Evolutionary conservation across 495 filamentous ascomycete species (phyloP).

Genomic region (Penicillium longicatenatum): DNA sequence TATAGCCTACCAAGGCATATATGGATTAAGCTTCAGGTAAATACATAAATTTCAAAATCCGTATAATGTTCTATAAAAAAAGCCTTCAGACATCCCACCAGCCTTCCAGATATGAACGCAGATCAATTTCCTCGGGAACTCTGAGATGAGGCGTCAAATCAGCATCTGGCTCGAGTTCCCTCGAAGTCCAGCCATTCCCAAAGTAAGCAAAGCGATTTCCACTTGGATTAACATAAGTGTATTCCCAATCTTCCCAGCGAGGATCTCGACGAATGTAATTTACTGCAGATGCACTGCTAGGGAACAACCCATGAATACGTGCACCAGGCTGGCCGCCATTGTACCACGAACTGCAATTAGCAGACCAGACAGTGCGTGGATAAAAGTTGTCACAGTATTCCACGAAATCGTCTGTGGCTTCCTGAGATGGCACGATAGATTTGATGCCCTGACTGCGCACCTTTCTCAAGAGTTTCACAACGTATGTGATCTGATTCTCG

Average conservation of each 20-base stretch:
- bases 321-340: constrained; percentile 61
- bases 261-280: constrained; percentile 60
- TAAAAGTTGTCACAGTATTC: constrained; percentile 64
- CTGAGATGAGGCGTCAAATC: constrained; percentile 55
- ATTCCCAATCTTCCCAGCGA: constrained; percentile 75
- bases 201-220: constrained; percentile 61
- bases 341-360: constrained; percentile 69
- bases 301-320: constrained; percentile 64
- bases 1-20: too few relatives aligned
- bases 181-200: constrained; percentile 57
- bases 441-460: constrained; percentile 63
- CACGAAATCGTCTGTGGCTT: constrained; percentile 64
- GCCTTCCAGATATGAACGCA: constrained; percentile 50
- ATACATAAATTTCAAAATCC: too few relatives aligned
- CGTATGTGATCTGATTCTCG: constrained; percentile 61
- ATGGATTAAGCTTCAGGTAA: too few relatives aligned
- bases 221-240: constrained; percentile 50
- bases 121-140: constrained; percentile 44
- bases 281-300: constrained; percentile 60
- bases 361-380: constrained; percentile 58
- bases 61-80: too few relatives aligned
- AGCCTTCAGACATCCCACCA: constrained; percentile 52
- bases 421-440: constrained; percentile 52
- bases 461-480: constrained; percentile 66
- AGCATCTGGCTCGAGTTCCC: constrained; percentile 37